Evolutionary conservation across 164 flowering plant genomes (phyloP), one percentile per base, ranked within the genome.

Genomic region (Brasenia schreberi): DNA sequence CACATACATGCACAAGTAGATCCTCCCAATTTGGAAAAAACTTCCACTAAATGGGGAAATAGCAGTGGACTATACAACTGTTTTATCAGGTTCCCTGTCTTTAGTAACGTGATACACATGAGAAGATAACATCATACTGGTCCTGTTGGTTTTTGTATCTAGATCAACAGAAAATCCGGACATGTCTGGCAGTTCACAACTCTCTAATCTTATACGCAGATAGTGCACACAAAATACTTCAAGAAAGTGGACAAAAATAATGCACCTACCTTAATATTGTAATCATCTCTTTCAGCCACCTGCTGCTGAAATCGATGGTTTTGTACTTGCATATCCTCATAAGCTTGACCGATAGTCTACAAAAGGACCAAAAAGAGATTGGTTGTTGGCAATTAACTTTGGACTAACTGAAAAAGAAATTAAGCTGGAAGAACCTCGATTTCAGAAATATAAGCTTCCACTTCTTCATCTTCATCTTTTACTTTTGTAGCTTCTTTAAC

Each of bases 321-420:
- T 77, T 88, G 97, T 11, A 85, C 80, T 77, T 87, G 95, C 97
- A 90, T 88, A 77, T 90, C 97, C 76, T 90, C 97, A 66, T 88
- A 90, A 63, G 97, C 94, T 77, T 88, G 97, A 67, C 97, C 95
- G 68, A 90, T 84, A 58, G 90, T 90, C 97, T 90, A 76, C 64
- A 77, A 19, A 62, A 42, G 44, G 6, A 59, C 7, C 23, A 71
- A 33, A 52, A 9, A 59, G 7, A 43, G 72, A 59, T 5, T 7
- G 71, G 64, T 23, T 18, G 53, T 11, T 9, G n/a, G 62, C 62
- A 60, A 60, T n/a, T 7, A n/a, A n/a, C 0, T n/a, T 60, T 60
- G 16, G n/a, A 60, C 19, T n/a, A 11, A 12, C 7, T 61, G 18
- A 62, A 68, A 66, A 27, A 23, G 59, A 61, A 44, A 59, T 7